Conservation (phyloP, 495 filamentous ascomycete species). For the Lophiostoma macrostomum region DNA sequence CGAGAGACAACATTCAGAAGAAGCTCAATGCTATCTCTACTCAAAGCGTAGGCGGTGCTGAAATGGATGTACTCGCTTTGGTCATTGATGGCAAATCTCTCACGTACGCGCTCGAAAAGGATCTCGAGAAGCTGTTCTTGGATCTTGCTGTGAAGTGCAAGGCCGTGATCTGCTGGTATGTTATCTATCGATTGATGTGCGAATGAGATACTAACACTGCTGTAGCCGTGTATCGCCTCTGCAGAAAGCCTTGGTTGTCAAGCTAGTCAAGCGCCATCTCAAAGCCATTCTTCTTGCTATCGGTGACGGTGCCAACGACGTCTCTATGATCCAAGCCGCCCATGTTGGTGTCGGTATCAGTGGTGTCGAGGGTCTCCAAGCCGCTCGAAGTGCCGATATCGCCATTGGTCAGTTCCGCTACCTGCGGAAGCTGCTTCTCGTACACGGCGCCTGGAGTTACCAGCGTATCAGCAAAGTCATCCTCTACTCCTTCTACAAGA, state of each 20-base stretch:
- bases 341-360: constrained; percentile 98
- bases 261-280: constrained; percentile 94
- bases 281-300: constrained; percentile 92
- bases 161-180: constrained; percentile 91
- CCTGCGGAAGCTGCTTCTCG: constrained; percentile 88
- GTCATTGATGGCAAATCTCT: constrained; percentile 95
- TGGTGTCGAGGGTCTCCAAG: constrained; percentile 97
- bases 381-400: constrained; percentile 92
- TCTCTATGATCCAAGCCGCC: constrained; percentile 99
- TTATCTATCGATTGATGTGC: background rate
- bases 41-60: constrained; percentile 67
- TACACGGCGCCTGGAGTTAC: constrained; percentile 97
- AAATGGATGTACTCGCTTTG: constrained; percentile 86
- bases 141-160: constrained; percentile 96
- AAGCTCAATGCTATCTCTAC: constrained; percentile 83
- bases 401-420: constrained; percentile 96
- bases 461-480: constrained; percentile 95
- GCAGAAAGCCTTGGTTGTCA: constrained; percentile 97
- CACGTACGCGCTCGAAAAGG: constrained; percentile 89
- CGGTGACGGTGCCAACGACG: constrained; percentile 97
- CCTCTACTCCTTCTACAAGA: constrained; percentile 99
- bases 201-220: constrained; percentile 25
- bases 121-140: constrained; percentile 88
- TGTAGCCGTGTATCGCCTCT: constrained; percentile 89
- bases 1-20: constrained; percentile 82